Conservation (phyloP, 2,329 filamentous ascomycete genomes). For the Cordyceps fumosorosea region DNA sequence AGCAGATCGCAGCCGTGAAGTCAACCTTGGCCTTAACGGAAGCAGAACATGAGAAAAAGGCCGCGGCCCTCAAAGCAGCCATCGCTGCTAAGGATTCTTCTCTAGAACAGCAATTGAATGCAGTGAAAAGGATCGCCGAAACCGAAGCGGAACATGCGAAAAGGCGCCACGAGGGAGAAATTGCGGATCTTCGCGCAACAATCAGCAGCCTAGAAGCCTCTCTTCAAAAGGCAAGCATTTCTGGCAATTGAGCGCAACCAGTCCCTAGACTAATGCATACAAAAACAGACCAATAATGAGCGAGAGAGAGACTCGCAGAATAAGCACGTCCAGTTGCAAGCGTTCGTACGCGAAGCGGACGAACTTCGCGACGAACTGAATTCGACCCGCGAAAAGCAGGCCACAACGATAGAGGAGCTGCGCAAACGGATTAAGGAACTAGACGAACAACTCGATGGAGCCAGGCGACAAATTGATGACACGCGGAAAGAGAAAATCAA, state of each 20-base stretch:
- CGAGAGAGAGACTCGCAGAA: slow-evolving; percentile 41
- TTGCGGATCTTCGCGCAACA: slow-evolving; percentile 54
- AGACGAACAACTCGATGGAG: slow-evolving; percentile 22
- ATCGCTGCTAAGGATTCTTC: slow-evolving; percentile 20
- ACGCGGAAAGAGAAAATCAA: slow-evolving; percentile 19
- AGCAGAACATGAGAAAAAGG: slow-evolving; percentile 29
- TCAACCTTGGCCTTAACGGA: slow-evolving; percentile 21
- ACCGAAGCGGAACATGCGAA: slow-evolving; percentile 43
- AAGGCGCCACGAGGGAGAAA: slow-evolving; percentile 51
- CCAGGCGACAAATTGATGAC: slow-evolving; percentile 16
- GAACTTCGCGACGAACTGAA: slow-evolving; percentile 34
- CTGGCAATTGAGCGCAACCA: neutral
- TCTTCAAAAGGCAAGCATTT: slow-evolving; percentile 45
- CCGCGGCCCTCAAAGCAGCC: slow-evolving; percentile 1
- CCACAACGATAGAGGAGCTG: slow-evolving; percentile 1
- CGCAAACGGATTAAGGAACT: slow-evolving; percentile 21
- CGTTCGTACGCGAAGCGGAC: slow-evolving; percentile 16
- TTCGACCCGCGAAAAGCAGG: slow-evolving; percentile 32
- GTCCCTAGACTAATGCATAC: neutral
- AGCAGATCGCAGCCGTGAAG: slow-evolving; percentile 17
- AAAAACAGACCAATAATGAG: slow-evolving; percentile 38
- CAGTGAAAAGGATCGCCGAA: slow-evolving; percentile 41
- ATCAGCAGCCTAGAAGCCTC: slow-evolving; percentile 57
- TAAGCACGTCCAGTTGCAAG: slow-evolving; percentile 48
- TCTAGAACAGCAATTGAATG: slow-evolving; percentile 35